Percentiles rank a stretch among this genome's conserved stretches.
Evolutionary conservation across 805 yeast species (phyloP).

Genomic region (Peterozyma toletana): DNA sequence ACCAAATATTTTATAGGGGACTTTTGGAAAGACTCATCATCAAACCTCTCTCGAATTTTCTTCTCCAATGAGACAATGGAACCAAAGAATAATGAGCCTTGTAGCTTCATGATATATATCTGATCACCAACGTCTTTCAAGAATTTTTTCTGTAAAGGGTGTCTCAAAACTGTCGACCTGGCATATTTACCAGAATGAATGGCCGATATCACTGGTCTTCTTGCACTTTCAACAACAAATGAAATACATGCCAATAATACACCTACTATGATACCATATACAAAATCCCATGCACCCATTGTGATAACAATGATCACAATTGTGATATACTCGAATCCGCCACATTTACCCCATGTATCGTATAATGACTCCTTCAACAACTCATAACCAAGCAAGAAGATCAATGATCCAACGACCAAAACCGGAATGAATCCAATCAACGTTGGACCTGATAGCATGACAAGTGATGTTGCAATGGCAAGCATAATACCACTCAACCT

Average conservation of each 20-base stretch:
- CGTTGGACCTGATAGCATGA: slow-evolving; percentile 85
- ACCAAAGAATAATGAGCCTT: slow-evolving; percentile 90
- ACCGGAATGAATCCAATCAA: slow-evolving; percentile 94
- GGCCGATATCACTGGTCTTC: slow-evolving; percentile 73
- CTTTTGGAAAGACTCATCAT: slow-evolving; percentile 36
- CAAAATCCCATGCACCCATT: slow-evolving; percentile 96
- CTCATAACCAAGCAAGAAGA: slow-evolving; percentile 87
- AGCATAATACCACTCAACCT: slow-evolving; percentile 85
- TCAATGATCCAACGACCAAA: slow-evolving; percentile 91
- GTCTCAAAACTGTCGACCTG: slow-evolving; percentile 86
- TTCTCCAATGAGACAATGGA: slow-evolving; percentile 89
- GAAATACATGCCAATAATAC: slow-evolving; percentile 86
- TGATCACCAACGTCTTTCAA: slow-evolving; percentile 83
- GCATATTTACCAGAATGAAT: slow-evolving; percentile 84
- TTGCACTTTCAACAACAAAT: slow-evolving; percentile 90
- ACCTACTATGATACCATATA: slow-evolving; percentile 86
- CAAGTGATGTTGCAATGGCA: slow-evolving; percentile 70
- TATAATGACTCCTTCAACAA: slow-evolving; percentile 76
- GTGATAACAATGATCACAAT: slow-evolving; percentile 80
- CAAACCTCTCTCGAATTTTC: slow-evolving; percentile 59
- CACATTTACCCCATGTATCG: slow-evolving; percentile 76
- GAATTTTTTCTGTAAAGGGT: slow-evolving; percentile 82
- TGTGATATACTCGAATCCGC: slow-evolving; percentile 75
- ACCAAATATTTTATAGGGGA: slow-evolving; percentile 75
- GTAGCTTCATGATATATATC: slow-evolving; percentile 77